Base-by-base conservation (phyloP, 1,139 yeast genomes). In the Candida sp. region DNA sequence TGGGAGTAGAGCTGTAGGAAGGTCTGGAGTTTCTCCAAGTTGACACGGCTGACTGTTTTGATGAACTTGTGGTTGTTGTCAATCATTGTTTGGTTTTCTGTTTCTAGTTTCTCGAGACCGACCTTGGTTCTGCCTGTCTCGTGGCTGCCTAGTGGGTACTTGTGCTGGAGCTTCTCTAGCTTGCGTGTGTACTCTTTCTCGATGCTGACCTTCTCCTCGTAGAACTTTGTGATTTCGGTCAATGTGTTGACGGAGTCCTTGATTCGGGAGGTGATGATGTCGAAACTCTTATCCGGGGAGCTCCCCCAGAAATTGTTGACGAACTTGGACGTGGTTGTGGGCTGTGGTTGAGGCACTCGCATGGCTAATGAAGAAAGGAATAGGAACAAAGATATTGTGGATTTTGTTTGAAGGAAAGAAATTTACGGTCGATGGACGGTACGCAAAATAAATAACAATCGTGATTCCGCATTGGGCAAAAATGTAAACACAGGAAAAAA, bases 121-220 rank as follows among this genome's bases (percentile, higher is more conserved):
- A 75, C 73, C 60, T 80, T 83, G 51, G 88, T 67, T 0, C 84
- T 68, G 0, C 84, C 91, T 0, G 83, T 75, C 61, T 90, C 96
- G 50, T 71, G 71, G 3, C 81, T 66, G 0, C 93, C 93, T 2
- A 87, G 65, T 1, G 74, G 63, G 47, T 58, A 48, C 42, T 76
- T 78, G 49, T 72, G 68, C 37, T 89, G 74, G 26, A 91, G 70
- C 28, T 74, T 69, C 40, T 71, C 76, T 55, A 88, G 65, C 55
- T 75, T 77, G 54, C 81, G 78, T 44, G 85, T 72, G 62, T 89
- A 89, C 23, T 91, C 97, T 55, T 84, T 88, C 61, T 91, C 97
- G 39, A 91, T 79, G 7, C 78, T 72, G 2, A 81, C 72, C 44
- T 86, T 65, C 51, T 81, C 84, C 46, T 70, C 70, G 60, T 80